Percentiles rank a stretch among this genome's conserved stretches.
Evolutionary conservation across 1,139 yeast species (phyloP).

Genomic region (Blastobotrys apis): DNA sequence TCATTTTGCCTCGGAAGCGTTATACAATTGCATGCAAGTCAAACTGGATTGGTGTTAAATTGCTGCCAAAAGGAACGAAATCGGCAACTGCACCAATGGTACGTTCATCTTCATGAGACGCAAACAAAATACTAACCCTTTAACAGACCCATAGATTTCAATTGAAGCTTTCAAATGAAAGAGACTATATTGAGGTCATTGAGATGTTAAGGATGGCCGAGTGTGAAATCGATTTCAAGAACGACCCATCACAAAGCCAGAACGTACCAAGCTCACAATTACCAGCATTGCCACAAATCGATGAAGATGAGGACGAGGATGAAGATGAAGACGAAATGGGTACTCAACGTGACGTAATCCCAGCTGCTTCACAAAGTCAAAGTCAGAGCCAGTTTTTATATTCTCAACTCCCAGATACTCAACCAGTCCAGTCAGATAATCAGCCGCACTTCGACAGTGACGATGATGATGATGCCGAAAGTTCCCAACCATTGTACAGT

Average conservation of each 20-base stretch:
- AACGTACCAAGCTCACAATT: neutral
- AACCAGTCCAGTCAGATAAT: too few species aligned
- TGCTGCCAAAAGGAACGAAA: too few species aligned
- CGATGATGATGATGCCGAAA: too few species aligned
- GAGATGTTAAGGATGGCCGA: neutral
- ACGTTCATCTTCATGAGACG: neutral
- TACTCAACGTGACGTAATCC: too few species aligned
- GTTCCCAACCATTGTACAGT: too few species aligned
- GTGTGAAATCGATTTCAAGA: neutral
- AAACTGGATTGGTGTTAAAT: slow-evolving; percentile 6
- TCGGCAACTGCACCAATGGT: too few species aligned
- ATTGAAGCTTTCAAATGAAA: neutral
- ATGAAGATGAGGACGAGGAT: neutral
- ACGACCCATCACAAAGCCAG: neutral
- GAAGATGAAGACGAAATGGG: neutral
- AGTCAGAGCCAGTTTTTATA: too few species aligned
- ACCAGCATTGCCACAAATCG: slow-evolving; percentile 5
- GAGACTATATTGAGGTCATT: neutral
- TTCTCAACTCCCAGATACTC: too few species aligned
- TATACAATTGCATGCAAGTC: too few species aligned
- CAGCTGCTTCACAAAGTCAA: too few species aligned
- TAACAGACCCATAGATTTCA: slow-evolving; percentile 1
- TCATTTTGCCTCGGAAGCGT: too few species aligned
- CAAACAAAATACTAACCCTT: neutral
- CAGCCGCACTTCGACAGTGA: too few species aligned